Evolutionary conservation across 2,329 filamentous ascomycete species (phyloP).

Genomic region (Cadophora malorum): DNA sequence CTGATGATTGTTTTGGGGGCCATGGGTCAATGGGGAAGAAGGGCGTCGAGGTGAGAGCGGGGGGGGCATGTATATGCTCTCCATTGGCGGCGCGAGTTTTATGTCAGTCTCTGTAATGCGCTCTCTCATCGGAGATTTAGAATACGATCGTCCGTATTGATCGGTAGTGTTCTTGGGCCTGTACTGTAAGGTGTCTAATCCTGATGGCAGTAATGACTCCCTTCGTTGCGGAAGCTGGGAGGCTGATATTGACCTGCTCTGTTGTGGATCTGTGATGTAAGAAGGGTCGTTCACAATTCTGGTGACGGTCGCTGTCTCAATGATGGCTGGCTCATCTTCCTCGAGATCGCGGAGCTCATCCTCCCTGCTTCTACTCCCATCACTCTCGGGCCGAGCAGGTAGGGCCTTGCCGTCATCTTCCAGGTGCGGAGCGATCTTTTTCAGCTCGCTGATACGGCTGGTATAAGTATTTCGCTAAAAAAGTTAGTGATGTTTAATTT

Average conservation of each 20-base stretch:
- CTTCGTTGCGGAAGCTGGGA: constrained; percentile 44
- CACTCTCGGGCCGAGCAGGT: constrained; percentile 72
- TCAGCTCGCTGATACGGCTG: constrained; percentile 85
- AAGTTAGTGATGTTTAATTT: constrained; percentile 32
- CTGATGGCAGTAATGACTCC: constrained; percentile 46
- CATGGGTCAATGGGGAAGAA: constrained; percentile 51
- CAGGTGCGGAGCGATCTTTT: constrained; percentile 68
- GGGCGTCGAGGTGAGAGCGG: constrained; percentile 72
- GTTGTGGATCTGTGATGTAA: constrained; percentile 35
- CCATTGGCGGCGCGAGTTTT: constrained; percentile 57
- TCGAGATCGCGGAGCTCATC: constrained; percentile 46
- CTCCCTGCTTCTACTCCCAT: constrained; percentile 64
- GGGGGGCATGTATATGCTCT: constrained; percentile 69
- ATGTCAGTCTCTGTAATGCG: constrained; percentile 47
- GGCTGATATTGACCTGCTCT: constrained; percentile 36
- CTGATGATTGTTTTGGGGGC: constrained; percentile 45
- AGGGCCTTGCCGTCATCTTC: constrained; percentile 73
- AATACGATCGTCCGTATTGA: constrained; percentile 59
- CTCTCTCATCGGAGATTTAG: constrained; percentile 54
- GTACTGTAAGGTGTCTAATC: constrained; percentile 41
- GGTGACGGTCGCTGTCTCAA: constrained; percentile 60
- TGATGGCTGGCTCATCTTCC: constrained; percentile 51
- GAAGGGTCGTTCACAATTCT: constrained; percentile 55
- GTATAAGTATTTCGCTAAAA: constrained; percentile 84
- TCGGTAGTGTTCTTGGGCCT: constrained; percentile 43